Evolutionary conservation across 495 filamentous ascomycete genomes (phyloP).

Genomic region (Aspergillus homomorphus): DNA sequence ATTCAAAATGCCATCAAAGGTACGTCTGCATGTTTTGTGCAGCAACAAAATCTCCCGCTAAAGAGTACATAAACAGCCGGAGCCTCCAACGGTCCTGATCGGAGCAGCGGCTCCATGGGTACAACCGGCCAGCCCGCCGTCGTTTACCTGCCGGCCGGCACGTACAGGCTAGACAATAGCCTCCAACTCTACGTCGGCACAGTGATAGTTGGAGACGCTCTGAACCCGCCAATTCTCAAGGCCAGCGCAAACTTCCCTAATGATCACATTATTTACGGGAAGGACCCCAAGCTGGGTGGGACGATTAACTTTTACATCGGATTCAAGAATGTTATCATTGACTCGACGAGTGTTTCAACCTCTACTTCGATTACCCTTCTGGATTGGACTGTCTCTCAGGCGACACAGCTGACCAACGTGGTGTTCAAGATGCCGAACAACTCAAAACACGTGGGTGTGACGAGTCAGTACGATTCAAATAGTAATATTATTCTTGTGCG

Average conservation of each 20-base stretch:
- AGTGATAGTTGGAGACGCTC: constrained; percentile 38
- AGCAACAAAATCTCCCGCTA: too few species aligned
- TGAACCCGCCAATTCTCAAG: constrained; percentile 33
- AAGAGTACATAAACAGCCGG: constrained; percentile 16
- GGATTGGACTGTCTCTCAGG: constrained; percentile 14
- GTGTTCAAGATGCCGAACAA: constrained; percentile 4
- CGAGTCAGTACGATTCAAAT: background rate
- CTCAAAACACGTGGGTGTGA: background rate
- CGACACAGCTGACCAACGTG: constrained; percentile 11
- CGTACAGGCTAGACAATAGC: constrained; percentile 33
- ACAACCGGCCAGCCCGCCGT: constrained; percentile 46
- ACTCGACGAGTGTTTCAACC: constrained; percentile 3
- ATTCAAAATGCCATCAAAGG: constrained; percentile 34
- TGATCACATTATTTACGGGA: constrained; percentile 31
- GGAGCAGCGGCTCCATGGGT: constrained; percentile 32
- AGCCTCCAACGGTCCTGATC: constrained; percentile 23
- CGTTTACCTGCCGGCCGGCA: constrained; percentile 45
- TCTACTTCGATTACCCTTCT: constrained; percentile 8
- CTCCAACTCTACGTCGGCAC: constrained; percentile 42
- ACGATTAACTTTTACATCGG: constrained; percentile 19
- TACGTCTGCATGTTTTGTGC: constrained; percentile 2
- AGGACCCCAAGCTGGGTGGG: constrained; percentile 33
- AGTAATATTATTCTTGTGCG: constrained; percentile 11
- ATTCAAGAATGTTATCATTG: constrained; percentile 13
- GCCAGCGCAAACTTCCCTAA: constrained; percentile 25